Base-by-base conservation (phyloP, 495 filamentous ascomycete genomes). In the Entonaema liquescens region DNA sequence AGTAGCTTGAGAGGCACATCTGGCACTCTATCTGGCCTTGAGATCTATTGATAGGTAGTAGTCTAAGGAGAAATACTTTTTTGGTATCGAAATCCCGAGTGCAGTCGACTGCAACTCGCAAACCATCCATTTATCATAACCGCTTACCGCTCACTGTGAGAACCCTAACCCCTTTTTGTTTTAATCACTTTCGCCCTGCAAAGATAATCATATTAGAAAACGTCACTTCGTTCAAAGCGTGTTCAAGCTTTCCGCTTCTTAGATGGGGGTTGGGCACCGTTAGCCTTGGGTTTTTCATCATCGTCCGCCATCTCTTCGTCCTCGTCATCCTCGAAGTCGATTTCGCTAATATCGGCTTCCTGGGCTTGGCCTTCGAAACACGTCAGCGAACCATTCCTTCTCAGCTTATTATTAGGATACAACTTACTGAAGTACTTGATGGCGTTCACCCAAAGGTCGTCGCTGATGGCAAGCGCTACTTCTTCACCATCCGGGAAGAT, bases 351-450 rank as follows among this genome's bases (percentile, higher is more conserved):
- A 42, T 88, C 86, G 17, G 77, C 73, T 76, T 92, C 90, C 68
- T 92, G 85, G 15, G 89, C 87, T 75, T 88, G 82, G 38, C 83
- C 89, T 91, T 70, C 47, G 13, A 55, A 23, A 47, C 33, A 47
- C 52, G 60, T 74, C 64, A 72, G 59, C 58, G 21, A 55, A 29
- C 17, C 1, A 58, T 5, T 25, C 26, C 42, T 13, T 57, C n/a
- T 49, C 40, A 29, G 28, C 36, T n/a, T 13, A 25, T 35, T 28
- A 49, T 49, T 42, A 29, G 17, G 72, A 55, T 17, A 2, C 11
- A 31, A 88, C 92, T 79, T 81, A 97, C 93, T 91, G 78, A 94
- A 98, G 78, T 94, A 94, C 77, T 92, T 94, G 74, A 96, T 86
- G 26, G 95, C 95, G 58, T 89, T 86, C 26, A 92, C 90, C 89